phyloP scores from a whole-genome alignment of 495 filamentous ascomycete species.

The Hypoxylon subgilvum region DNA sequence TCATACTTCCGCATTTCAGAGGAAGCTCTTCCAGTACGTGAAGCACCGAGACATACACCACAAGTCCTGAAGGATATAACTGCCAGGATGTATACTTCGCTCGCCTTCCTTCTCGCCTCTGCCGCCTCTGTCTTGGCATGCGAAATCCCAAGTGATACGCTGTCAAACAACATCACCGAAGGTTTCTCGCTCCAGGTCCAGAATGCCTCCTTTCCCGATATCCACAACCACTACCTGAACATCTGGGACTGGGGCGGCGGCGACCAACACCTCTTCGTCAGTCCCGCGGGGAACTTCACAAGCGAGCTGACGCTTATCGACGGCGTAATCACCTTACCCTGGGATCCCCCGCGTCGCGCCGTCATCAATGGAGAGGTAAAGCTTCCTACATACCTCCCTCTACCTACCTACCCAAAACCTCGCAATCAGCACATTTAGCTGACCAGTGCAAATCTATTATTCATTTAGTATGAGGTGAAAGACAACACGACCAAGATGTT shows the following conservation, averaged over 20 bases:
- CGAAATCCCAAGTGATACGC: conserved; percentile 44
- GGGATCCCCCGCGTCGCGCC: conserved; percentile 46
- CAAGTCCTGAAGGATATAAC: neutral
- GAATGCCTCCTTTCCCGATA: conserved; percentile 53
- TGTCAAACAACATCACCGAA: conserved; percentile 49
- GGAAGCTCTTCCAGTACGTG: neutral
- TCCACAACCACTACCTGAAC: conserved; percentile 59
- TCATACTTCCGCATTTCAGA: no score
- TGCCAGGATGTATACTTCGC: conserved; percentile 20
- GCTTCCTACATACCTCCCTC: no score
- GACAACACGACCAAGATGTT: conserved; percentile 65
- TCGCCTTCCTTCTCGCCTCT: conserved; percentile 28
- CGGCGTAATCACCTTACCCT: conserved; percentile 48
- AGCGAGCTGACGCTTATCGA: conserved; percentile 54
- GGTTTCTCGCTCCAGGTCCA: conserved; percentile 57
- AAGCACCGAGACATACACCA: neutral
- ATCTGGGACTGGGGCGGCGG: conserved; percentile 55
- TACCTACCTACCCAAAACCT: no score
- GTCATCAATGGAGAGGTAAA: conserved; percentile 58
- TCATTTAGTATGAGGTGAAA: conserved; percentile 51
- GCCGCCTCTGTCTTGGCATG: conserved; percentile 45
- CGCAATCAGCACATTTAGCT: neutral
- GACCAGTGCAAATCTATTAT: neutral
- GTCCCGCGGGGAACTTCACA: conserved; percentile 54
- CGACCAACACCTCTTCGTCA: conserved; percentile 58